phyloP scores from a whole-genome alignment of 1,284 basidiomycete genomes.

The Coniophora puteana region DNA sequence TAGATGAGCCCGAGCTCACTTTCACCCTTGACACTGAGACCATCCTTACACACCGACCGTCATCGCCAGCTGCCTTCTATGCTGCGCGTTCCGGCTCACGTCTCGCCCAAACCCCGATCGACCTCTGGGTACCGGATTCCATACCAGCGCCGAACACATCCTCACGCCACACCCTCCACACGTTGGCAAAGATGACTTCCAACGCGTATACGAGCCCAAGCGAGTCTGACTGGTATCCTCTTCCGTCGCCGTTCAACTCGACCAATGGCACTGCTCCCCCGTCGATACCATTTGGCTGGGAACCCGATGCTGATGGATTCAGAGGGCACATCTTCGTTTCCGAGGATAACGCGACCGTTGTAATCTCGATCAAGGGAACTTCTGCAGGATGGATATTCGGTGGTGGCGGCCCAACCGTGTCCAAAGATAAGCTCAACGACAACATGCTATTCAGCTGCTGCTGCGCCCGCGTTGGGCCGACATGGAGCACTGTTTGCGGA shows the following conservation, averaged over 20 bases:
- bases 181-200: slow-evolving; percentile 86
- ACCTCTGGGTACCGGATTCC: slow-evolving; percentile 52
- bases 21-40: slow-evolving; percentile 34
- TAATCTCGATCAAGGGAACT: slow-evolving; percentile 92
- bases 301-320: slow-evolving; percentile 79
- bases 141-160: slow-evolving; percentile 63
- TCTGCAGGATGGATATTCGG: slow-evolving; percentile 76
- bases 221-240: slow-evolving; percentile 70
- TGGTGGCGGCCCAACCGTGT: slow-evolving; percentile 59
- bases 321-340: slow-evolving; percentile 87
- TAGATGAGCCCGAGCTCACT: slow-evolving; percentile 20
- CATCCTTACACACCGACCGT: slow-evolving; percentile 40
- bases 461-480: slow-evolving; percentile 82
- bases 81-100: slow-evolving; percentile 44
- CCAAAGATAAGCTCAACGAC: slow-evolving; percentile 83
- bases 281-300: slow-evolving; percentile 86
- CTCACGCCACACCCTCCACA: slow-evolving; percentile 69
- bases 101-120: slow-evolving; percentile 33
- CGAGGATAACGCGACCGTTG: slow-evolving; percentile 79
- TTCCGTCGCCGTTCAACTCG: slow-evolving; percentile 30
- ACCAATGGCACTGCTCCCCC: too few species aligned
- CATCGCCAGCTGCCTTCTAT: slow-evolving; percentile 42
- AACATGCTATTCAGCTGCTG: slow-evolving; percentile 91
- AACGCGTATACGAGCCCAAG: slow-evolving; percentile 72
- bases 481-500: slow-evolving; percentile 83